These are phyloP conservation scores for Fraxinus platypoda DNA, from an alignment of 305 asterid species.

Conservation along the genomic window DNA sequence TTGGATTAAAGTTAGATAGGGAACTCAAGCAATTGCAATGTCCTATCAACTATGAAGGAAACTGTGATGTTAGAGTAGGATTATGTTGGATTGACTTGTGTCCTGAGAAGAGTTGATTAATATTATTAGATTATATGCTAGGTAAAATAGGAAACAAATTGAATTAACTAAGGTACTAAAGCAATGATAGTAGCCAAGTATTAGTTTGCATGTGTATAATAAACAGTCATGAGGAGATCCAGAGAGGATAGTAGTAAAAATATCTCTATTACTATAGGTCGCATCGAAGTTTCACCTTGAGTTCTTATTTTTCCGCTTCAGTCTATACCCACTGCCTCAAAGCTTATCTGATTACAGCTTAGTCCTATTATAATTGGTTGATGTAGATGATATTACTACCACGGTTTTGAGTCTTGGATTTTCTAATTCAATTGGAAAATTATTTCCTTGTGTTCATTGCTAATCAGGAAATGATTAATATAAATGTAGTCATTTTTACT, in stretches of 20 bases:
- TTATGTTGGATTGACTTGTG: background rate
- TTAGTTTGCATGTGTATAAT: background rate
- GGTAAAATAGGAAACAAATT: background rate
- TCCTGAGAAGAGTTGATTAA: background rate
- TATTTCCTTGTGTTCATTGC: background rate
- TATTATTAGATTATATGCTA: background rate
- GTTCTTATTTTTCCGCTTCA: background rate
- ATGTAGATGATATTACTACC: background rate
- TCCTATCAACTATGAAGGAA: background rate
- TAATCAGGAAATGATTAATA: background rate
- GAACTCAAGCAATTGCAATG: background rate
- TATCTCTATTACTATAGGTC: background rate
- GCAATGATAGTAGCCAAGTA: background rate
- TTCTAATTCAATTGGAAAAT: background rate
- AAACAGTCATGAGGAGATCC: background rate
- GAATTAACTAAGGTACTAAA: background rate
- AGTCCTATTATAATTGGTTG: background rate
- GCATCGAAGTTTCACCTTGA: background rate
- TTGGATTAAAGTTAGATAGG: background rate
- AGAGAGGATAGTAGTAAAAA: background rate
- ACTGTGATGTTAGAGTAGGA: background rate
- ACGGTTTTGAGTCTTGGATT: background rate
- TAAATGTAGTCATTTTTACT: background rate
- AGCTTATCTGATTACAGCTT: background rate
- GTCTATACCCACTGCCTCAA: background rate